Evolutionary conservation across 306 rosid genomes (phyloP), one percentile per base, ranked within the genome.

Genomic region (Neltuma alba): DNA sequence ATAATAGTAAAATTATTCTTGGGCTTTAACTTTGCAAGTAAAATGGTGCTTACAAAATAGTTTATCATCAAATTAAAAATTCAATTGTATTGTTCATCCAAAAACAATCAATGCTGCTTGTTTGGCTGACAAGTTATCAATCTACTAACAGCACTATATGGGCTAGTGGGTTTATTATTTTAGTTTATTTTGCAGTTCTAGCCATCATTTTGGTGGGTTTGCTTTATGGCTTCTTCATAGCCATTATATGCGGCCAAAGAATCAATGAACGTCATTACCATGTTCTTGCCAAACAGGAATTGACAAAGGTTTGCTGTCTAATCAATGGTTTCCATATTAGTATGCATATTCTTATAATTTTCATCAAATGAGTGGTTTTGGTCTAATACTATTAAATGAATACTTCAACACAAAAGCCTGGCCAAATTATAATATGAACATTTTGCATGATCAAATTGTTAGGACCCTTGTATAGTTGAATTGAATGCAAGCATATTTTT

Each of bases 221-320:
- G 89, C 98, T 95, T 57, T 95, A 95, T 68, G 99, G 99, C 76
- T 95, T 95, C 90, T 95, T 95, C 91, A 93, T 95, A 86, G 98
- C 99, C 25, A 95, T 95, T 81, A 95, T 93, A 80, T 95, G 99
- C 45, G 99, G 99, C 76, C 99, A 95, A 89, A 87, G 92, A 88
- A 95, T 95, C 89, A 93, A 88, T 76, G 98, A 95, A 86, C 94
- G 99, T 41, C 99, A 95, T 82, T 95, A 91, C 90, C 99, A 95
- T 82, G 96, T 95, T 77, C 98, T 95, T 87, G 99, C 99, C 47
- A 95, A 93, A 82, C 97, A 96, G 74, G 99, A 96, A 83, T 82
- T 96, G 79, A 96, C 99, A 57, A 93, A 91, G 97, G 99, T 96
- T 71, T 62, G 80, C 30, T 76, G 68, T 75, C 71, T 83, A 74